These are phyloP conservation scores for Pichia pseudocactophila DNA, from an alignment of 805 yeast species.

Conservation along the genomic window DNA sequence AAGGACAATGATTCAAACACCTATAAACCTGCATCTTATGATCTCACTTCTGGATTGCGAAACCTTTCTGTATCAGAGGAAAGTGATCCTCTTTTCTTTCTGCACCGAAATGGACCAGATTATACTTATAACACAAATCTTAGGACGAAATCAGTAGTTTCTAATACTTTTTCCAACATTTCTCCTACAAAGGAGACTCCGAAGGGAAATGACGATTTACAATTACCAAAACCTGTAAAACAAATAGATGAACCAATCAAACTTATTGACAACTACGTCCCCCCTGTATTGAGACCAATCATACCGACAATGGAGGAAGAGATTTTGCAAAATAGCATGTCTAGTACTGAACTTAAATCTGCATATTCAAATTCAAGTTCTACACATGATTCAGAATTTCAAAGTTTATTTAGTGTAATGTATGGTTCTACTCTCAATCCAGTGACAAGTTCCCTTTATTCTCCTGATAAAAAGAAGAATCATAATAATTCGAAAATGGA, in stretches of 20 bases:
- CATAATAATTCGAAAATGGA: constrained; percentile 22
- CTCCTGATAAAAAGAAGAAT: background rate
- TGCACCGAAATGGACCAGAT: background rate
- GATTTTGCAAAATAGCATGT: background rate
- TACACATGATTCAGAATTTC: background rate
- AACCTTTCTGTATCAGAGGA: constrained; percentile 21
- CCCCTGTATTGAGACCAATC: constrained; percentile 43
- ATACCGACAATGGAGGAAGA: background rate
- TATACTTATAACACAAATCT: constrained; percentile 1
- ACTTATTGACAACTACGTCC: constrained; percentile 36
- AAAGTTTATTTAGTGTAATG: too few relatives aligned
- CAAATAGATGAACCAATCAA: constrained; percentile 41
- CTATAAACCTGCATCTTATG: constrained; percentile 41
- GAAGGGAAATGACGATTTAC: background rate
- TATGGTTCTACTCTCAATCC: background rate
- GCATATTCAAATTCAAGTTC: background rate
- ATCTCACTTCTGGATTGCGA: constrained; percentile 32
- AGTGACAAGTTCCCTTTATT: background rate
- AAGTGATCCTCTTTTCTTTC: background rate
- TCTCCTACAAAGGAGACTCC: constrained; percentile 9
- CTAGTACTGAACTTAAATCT: background rate
- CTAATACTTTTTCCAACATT: constrained; percentile 8
- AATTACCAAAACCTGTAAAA: constrained; percentile 13
- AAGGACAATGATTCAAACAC: background rate
- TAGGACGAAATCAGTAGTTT: constrained; percentile 4